phyloP scores from a whole-genome alignment of 108 stramenopile genomes.

The Nitzschia putrida region DNA sequence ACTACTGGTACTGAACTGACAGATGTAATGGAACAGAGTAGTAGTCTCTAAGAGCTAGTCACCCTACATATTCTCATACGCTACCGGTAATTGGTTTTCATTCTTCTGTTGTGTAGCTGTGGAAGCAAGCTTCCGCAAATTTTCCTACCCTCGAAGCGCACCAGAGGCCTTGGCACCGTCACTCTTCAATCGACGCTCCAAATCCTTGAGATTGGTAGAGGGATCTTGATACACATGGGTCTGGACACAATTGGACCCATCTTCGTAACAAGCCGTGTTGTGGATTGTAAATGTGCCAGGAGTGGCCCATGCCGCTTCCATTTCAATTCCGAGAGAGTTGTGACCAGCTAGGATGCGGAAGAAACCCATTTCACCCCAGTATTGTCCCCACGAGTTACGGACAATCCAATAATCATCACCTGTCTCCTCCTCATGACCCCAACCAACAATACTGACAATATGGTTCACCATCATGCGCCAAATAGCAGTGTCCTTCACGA shows the following conservation, averaged over 20 bases:
- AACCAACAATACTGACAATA: constrained; percentile 90
- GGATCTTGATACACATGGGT: constrained; percentile 35
- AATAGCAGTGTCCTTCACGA: constrained; percentile 70
- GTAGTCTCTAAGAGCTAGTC: too few species aligned
- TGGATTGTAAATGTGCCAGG: constrained; percentile 59
- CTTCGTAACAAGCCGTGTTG: constrained; percentile 66
- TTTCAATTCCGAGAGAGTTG: constrained; percentile 82
- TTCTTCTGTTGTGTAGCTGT: too few species aligned
- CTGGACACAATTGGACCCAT: constrained; percentile 58
- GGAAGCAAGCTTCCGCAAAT: too few species aligned
- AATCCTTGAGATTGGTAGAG: constrained; percentile 22
- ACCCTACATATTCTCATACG: too few species aligned
- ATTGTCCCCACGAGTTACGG: constrained; percentile 73
- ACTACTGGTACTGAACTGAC: too few species aligned
- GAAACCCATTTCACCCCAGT: constrained; percentile 30
- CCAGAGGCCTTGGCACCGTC: constrained; percentile 14
- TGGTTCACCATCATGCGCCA: constrained; percentile 74
- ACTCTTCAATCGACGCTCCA: constrained; percentile 27
- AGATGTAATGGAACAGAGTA: too few species aligned
- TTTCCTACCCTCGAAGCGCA: constrained; percentile 19
- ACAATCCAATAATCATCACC: constrained; percentile 85
- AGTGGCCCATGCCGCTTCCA: constrained; percentile 80
- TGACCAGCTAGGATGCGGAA: constrained; percentile 63
- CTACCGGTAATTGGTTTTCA: too few species aligned
- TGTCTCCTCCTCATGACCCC: constrained; percentile 64